Evolutionary conservation across 1,284 basidiomycete species (phyloP).

Genomic region (Fistulina hepatica): DNA sequence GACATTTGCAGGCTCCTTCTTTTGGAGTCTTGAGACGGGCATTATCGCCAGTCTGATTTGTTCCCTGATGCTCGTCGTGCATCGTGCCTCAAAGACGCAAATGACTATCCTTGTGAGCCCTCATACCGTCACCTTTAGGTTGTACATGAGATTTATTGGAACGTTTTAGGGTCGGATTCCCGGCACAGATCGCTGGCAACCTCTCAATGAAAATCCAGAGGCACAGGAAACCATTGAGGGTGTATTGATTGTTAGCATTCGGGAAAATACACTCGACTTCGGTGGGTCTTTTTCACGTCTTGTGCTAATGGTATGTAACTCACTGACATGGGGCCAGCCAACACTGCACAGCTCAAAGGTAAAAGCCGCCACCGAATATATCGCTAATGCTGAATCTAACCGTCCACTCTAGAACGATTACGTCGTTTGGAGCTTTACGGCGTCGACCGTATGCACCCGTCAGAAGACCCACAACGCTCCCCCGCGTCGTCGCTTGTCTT

Average conservation of each 20-base stretch:
- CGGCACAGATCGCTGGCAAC: constrained; percentile 75
- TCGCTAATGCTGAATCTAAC: constrained; percentile 4
- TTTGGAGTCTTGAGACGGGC: constrained; percentile 77
- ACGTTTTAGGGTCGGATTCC: constrained; percentile 57
- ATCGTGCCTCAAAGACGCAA: constrained; percentile 64
- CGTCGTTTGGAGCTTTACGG: constrained; percentile 78
- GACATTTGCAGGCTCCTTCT: constrained; percentile 73
- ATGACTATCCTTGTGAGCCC: constrained; percentile 38
- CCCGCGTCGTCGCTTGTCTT: constrained; percentile 75
- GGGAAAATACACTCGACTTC: constrained; percentile 69
- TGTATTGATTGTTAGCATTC: constrained; percentile 69
- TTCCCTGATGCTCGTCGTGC: constrained; percentile 80
- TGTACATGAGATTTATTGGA: background rate
- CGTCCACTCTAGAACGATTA: constrained; percentile 50
- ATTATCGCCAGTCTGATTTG: constrained; percentile 77
- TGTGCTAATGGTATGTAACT: background rate
- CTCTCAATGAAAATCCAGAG: constrained; percentile 69
- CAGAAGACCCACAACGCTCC: constrained; percentile 69
- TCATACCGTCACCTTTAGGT: background rate
- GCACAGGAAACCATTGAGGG: constrained; percentile 69
- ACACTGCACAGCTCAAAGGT: constrained; percentile 83
- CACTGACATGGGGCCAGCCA: constrained; percentile 38
- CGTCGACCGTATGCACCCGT: constrained; percentile 67
- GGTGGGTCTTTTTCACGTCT: constrained; percentile 31
- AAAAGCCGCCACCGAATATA: background rate